Conservation (phyloP, 1,139 yeast species). For the Yamadazyma friedrichii region DNA sequence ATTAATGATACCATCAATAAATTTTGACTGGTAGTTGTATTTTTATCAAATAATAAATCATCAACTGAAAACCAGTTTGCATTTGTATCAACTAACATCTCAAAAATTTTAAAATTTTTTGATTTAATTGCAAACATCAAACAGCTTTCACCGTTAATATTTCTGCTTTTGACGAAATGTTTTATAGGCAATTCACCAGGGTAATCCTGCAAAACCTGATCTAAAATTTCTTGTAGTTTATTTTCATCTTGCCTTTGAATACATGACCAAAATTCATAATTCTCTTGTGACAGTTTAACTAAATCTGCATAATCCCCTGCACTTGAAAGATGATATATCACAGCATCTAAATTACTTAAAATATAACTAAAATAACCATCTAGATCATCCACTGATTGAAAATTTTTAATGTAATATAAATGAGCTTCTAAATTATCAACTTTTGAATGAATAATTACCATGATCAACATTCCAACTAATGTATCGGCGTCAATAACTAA, state of each 20-base stretch:
- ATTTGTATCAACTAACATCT: slow-evolving; percentile 41
- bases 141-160: slow-evolving; percentile 66
- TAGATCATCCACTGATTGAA: slow-evolving; percentile 36
- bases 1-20: slow-evolving; percentile 62
- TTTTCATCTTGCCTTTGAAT: slow-evolving; percentile 37
- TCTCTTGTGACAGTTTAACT: slow-evolving; percentile 42
- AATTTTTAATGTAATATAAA: slow-evolving; percentile 61
- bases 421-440: slow-evolving; percentile 62
- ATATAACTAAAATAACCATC: slow-evolving; percentile 44
- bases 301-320: slow-evolving; percentile 29
- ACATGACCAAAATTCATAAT: slow-evolving; percentile 54
- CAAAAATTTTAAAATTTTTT: slow-evolving; percentile 43
- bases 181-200: slow-evolving; percentile 29
- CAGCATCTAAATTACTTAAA: slow-evolving; percentile 82
- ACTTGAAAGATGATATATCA: slow-evolving; percentile 56
- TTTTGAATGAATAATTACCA: slow-evolving; percentile 68
- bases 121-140: slow-evolving; percentile 52
- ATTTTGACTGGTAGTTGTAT: slow-evolving; percentile 48
- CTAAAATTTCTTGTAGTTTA: slow-evolving; percentile 21
- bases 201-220: slow-evolving; percentile 16
- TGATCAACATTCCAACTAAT: slow-evolving; percentile 65
- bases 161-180: slow-evolving; percentile 52
- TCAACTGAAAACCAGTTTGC: slow-evolving; percentile 58
- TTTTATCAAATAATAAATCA: slow-evolving; percentile 64
- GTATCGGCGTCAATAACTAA: slow-evolving; percentile 75